A percentile compares a stretch with the other conserved stretches of the same genome.
These are phyloP conservation scores for Cymbomonas tetramitiformis DNA, from an alignment of 139 green algal species.

Conservation along the genomic window DNA sequence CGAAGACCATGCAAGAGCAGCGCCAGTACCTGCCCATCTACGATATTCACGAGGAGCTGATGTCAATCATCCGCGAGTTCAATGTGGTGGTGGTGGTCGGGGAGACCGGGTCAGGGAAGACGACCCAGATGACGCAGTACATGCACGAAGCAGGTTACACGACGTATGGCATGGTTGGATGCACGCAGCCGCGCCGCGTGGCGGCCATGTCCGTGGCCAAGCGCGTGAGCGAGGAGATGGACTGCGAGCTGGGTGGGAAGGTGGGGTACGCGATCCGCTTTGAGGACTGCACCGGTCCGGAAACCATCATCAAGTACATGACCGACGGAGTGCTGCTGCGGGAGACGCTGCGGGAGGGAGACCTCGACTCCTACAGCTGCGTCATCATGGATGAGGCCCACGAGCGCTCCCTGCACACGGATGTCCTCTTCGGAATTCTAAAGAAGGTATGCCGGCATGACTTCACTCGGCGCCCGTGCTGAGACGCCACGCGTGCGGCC, in stretches of 20 bases:
- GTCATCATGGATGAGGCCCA: constrained; percentile 98
- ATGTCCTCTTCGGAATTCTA: constrained; percentile 89
- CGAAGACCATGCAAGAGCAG: constrained; percentile 60
- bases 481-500: too few relatives aligned
- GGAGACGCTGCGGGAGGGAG: constrained; percentile 88
- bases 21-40: constrained; percentile 73
- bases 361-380: constrained; percentile 76
- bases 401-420: constrained; percentile 87
- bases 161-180: constrained; percentile 65
- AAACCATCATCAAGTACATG: constrained; percentile 97
- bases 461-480: too few relatives aligned
- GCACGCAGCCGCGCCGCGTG: constrained; percentile 85
- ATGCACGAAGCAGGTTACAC: constrained; percentile 86
- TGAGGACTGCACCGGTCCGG: constrained; percentile 92
- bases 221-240: constrained; percentile 81
- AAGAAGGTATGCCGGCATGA: too few relatives aligned
- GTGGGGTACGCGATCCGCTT: constrained; percentile 96
- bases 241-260: constrained; percentile 70
- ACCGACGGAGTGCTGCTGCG: constrained; percentile 95
- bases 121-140: constrained; percentile 91
- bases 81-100: constrained; percentile 87
- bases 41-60: constrained; percentile 47
- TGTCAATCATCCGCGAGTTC: constrained; percentile 67
- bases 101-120: constrained; percentile 94
- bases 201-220: constrained; percentile 89